Percentiles rank a stretch among this genome's conserved stretches.
These are phyloP conservation scores for Capronia epimyces DNA, from an alignment of 2,329 filamentous ascomycete species.

Conservation along the genomic window DNA sequence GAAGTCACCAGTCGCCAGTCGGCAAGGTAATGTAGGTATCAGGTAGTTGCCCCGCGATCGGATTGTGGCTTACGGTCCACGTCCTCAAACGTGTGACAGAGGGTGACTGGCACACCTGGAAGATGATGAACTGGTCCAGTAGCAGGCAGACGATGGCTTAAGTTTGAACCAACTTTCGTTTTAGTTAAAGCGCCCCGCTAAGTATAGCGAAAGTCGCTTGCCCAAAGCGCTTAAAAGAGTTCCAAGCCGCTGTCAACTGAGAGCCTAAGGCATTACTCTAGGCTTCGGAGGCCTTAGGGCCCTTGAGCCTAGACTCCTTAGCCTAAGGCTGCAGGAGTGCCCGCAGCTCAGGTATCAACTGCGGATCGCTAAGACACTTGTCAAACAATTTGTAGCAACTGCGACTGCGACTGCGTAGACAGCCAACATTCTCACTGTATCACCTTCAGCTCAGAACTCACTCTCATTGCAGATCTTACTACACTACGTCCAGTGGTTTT, in stretches of 20 bases:
- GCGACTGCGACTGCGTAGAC: background rate
- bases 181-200: background rate
- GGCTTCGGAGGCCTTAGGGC: background rate
- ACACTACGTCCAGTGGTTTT: background rate
- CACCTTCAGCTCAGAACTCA: background rate
- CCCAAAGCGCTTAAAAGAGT: background rate
- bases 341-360: too few relatives aligned
- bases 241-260: too few relatives aligned
- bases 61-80: background rate
- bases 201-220: background rate
- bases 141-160: background rate
- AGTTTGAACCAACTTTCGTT: background rate
- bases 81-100: background rate
- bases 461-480: background rate
- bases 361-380: background rate
- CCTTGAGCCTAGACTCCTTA: too few relatives aligned
- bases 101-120: background rate
- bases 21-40: background rate
- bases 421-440: background rate
- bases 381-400: background rate
- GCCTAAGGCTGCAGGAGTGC: constrained; percentile 1
- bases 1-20: constrained; percentile 16
- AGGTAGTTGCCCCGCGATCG: background rate
- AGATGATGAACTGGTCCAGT: background rate
- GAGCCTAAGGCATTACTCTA: background rate